phyloP scores from a whole-genome alignment of 2,329 filamentous ascomycete genomes.

The Chrysosporium queenslandicum region DNA sequence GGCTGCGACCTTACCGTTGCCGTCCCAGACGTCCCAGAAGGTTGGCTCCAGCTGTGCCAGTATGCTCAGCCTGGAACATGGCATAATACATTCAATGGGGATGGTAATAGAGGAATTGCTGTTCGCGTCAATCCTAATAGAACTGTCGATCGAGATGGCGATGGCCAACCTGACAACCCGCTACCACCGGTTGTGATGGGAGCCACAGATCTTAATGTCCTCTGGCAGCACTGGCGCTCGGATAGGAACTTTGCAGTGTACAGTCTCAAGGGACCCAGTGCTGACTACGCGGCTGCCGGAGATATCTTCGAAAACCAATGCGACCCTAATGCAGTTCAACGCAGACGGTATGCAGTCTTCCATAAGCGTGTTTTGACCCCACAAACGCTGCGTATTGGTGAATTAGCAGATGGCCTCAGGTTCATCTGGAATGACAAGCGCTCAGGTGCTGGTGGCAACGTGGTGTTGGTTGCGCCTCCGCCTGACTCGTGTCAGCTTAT shows the following conservation, averaged over 20 bases:
- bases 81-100: constrained; percentile 6
- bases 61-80: constrained; percentile 2
- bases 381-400: neutral
- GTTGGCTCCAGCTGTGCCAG: constrained; percentile 7
- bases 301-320: constrained; percentile 9
- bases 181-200: constrained; percentile 4
- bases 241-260: constrained; percentile 9
- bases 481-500: constrained; percentile 1
- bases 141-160: constrained; percentile 4
- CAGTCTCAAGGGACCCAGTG: neutral
- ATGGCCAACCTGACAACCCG: neutral
- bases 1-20: constrained; percentile 3
- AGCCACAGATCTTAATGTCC: constrained; percentile 2
- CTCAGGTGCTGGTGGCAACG: constrained; percentile 6
- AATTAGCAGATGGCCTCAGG: neutral
- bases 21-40: neutral
- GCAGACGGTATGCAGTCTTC: constrained; percentile 1
- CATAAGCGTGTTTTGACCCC: neutral
- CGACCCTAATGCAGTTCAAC: constrained; percentile 7
- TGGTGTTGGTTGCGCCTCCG: constrained; percentile 4
- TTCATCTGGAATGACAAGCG: constrained; percentile 5
- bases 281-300: neutral
- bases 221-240: constrained; percentile 7
- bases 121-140: constrained; percentile 6
- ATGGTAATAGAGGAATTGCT: constrained; percentile 4